phyloP scores from a whole-genome alignment of 2,329 filamentous ascomycete genomes.

The Ascochyta lentis region DNA sequence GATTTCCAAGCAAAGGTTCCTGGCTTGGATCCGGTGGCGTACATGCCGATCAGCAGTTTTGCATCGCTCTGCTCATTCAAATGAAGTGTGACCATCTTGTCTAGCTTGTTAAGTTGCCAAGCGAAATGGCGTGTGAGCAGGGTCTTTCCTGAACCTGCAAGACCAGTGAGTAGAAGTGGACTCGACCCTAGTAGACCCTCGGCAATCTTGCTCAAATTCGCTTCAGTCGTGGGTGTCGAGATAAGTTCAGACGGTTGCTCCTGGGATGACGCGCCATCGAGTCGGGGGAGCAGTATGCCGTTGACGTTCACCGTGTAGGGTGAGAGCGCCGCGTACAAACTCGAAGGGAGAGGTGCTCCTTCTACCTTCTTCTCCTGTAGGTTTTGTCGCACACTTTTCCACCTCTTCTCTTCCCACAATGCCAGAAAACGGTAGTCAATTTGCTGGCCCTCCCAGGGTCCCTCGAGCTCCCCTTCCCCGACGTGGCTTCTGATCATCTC shows the following conservation, averaged over 20 bases:
- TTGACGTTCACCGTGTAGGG: conserved; percentile 43
- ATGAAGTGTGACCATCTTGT: conserved; percentile 89
- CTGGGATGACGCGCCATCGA: conserved; percentile 38
- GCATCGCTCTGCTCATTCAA: conserved; percentile 98
- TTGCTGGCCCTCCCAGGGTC: conserved; percentile 74
- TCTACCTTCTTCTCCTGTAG: conserved; percentile 12
- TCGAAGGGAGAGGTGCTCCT: background rate
- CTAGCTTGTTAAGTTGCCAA: conserved; percentile 76
- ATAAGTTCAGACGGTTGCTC: conserved; percentile 43
- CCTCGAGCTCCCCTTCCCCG: conserved; percentile 67
- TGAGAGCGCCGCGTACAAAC: conserved; percentile 33
- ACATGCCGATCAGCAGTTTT: conserved; percentile 93
- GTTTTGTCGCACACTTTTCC: conserved; percentile 36
- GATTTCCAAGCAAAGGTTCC: conserved; percentile 92
- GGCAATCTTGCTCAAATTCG: conserved; percentile 75
- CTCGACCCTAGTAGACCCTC: conserved; percentile 69
- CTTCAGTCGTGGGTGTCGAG: conserved; percentile 75
- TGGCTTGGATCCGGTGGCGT: conserved; percentile 85
- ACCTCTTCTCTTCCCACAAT: conserved; percentile 68
- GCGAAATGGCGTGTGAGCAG: conserved; percentile 83
- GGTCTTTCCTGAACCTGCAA: conserved; percentile 90
- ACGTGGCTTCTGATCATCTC: conserved; percentile 72
- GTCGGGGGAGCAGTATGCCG: conserved; percentile 49
- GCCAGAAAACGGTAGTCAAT: conserved; percentile 81
- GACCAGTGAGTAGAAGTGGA: conserved; percentile 81